Conservation (phyloP, 2,329 filamentous ascomycete genomes). For the Bipolaris sorokiniana region DNA sequence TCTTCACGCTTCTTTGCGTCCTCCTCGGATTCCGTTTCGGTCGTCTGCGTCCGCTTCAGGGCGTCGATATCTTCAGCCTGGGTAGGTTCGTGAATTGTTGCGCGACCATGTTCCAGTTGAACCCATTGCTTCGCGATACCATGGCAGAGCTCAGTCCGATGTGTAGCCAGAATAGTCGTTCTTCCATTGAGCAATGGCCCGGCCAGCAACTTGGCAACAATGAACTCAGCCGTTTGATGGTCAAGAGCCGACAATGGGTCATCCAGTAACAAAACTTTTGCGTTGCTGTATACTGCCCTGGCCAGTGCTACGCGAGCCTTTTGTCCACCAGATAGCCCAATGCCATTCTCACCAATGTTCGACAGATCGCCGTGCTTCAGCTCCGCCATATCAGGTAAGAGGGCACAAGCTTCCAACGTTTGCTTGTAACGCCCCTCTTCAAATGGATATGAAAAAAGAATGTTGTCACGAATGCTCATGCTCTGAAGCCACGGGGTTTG, state of each 20-base stretch:
- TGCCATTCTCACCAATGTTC: constrained; percentile 66
- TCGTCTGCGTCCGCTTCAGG: constrained; percentile 49
- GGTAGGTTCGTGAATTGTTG: constrained; percentile 50
- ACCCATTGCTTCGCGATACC: constrained; percentile 76
- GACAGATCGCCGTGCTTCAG: constrained; percentile 70
- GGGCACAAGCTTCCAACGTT: constrained; percentile 69
- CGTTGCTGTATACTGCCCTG: constrained; percentile 64
- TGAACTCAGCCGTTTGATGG: constrained; percentile 67
- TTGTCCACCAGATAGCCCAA: constrained; percentile 66
- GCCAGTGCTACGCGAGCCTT: constrained; percentile 67
- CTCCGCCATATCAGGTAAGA: constrained; percentile 65
- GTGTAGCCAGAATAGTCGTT: constrained; percentile 66
- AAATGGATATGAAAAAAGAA: constrained; percentile 68
- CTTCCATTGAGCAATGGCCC: constrained; percentile 62
- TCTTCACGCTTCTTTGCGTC: constrained; percentile 45
- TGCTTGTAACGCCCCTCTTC: constrained; percentile 72
- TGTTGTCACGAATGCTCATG: constrained; percentile 73
- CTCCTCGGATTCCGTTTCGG: constrained; percentile 45
- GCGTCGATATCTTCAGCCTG: constrained; percentile 55
- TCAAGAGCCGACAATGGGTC: constrained; percentile 67
- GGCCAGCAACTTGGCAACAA: constrained; percentile 63
- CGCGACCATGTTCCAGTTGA: constrained; percentile 68
- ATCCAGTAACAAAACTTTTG: constrained; percentile 62
- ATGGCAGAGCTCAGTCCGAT: constrained; percentile 72
- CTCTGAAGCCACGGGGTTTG: constrained; percentile 73